These are phyloP conservation scores for Mycena capillaripes DNA, from an alignment of 768 basidiomycete species.

Conservation along the genomic window DNA sequence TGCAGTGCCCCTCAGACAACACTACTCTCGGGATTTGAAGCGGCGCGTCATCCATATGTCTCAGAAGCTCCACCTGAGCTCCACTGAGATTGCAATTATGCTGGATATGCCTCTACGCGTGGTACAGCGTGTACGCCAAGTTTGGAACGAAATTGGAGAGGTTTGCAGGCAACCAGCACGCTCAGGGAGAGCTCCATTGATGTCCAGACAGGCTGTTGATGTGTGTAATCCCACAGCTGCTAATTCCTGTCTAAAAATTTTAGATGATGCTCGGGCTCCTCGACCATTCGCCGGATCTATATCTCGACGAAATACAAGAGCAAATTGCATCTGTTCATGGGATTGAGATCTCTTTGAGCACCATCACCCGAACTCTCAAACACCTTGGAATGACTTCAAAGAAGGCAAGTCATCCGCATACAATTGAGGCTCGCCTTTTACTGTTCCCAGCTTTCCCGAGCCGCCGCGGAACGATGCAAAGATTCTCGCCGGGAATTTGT, in stretches of 20 bases:
- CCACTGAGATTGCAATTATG: background rate
- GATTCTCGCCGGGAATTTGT: no score
- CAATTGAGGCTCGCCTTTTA: no score
- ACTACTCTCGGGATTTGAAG: slow-evolving; percentile 5
- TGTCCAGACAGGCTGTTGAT: background rate
- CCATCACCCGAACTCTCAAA: background rate
- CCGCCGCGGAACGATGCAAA: no score
- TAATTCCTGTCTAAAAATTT: slow-evolving; percentile 7
- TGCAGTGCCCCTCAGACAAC: slow-evolving; percentile 5
- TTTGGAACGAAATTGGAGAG: slow-evolving; percentile 15
- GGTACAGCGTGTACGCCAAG: slow-evolving; percentile 1
- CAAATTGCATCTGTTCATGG: slow-evolving; percentile 1
- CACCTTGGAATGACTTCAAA: no score
- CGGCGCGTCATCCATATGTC: background rate
- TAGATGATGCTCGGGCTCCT: slow-evolving; percentile 13
- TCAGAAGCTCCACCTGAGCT: background rate
- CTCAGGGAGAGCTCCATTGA: background rate
- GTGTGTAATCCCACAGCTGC: background rate
- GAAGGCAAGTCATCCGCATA: no score
- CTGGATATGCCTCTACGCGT: background rate
- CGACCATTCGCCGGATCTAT: slow-evolving; percentile 3
- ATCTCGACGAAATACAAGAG: slow-evolving; percentile 6
- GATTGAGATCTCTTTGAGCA: background rate
- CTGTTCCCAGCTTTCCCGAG: no score
- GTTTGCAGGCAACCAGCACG: slow-evolving; percentile 4